Evolutionary conservation across 2,329 filamentous ascomycete species (phyloP).

Genomic region (Tolypocladium cylindrosporum): DNA sequence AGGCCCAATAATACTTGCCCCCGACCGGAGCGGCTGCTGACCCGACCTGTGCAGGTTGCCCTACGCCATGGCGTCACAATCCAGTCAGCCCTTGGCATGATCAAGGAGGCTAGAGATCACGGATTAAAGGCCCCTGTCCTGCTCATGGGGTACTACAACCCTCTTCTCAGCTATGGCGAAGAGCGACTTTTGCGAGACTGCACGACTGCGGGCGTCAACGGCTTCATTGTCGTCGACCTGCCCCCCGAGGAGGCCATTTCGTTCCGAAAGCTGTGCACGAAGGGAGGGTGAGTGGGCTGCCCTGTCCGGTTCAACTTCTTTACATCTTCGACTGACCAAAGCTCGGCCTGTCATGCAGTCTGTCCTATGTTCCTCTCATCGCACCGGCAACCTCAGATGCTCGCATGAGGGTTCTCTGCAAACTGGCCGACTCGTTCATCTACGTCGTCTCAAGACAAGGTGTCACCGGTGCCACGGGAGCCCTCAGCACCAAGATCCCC

Average conservation of each 20-base stretch:
- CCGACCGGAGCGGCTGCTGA: constrained; percentile 4
- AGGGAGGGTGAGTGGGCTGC: constrained; percentile 49
- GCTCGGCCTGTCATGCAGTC: constrained; percentile 29
- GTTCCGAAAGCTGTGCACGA: constrained; percentile 77
- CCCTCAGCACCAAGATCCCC: constrained; percentile 71
- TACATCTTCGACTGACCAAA: background rate
- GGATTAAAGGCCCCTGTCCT: constrained; percentile 77
- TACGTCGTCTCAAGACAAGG: constrained; percentile 97
- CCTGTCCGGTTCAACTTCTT: background rate
- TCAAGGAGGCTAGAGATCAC: constrained; percentile 65
- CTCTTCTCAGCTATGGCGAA: constrained; percentile 87
- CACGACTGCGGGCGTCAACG: constrained; percentile 76
- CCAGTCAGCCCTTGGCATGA: constrained; percentile 68
- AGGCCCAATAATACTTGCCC: constrained; percentile 8
- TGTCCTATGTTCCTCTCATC: constrained; percentile 96
- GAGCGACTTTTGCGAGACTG: constrained; percentile 79
- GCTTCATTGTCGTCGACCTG: constrained; percentile 93
- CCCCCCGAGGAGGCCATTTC: constrained; percentile 91
- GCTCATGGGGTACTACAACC: constrained; percentile 99
- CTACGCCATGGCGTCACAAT: constrained; percentile 85
- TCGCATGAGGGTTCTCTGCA: constrained; percentile 91
- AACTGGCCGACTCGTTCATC: constrained; percentile 96
- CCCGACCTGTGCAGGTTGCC: constrained; percentile 39
- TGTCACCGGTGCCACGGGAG: constrained; percentile 82
- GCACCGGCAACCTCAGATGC: constrained; percentile 85